Conservation (phyloP, 257 asterid genomes). For the Mentha longifolia region DNA sequence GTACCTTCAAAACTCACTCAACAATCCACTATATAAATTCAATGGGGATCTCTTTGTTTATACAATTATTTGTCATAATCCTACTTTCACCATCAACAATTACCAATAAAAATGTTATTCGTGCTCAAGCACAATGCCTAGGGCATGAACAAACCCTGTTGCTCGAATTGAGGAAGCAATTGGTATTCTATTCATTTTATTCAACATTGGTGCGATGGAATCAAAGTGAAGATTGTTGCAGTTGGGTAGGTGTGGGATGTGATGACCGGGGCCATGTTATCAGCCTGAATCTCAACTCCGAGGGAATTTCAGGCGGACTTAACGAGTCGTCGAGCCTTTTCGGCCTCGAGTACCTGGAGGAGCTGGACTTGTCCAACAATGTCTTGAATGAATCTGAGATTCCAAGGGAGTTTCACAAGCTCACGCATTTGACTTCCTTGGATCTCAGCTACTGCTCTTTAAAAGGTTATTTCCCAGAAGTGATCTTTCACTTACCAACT, state of each 20-base stretch:
- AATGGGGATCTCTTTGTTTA: too few species aligned
- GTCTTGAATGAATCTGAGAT: background rate
- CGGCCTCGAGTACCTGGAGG: background rate
- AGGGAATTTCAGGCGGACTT: constrained; percentile 5
- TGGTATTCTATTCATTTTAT: background rate
- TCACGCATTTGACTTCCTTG: background rate
- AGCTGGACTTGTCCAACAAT: background rate
- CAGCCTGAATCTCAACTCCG: constrained; percentile 28
- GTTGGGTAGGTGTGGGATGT: constrained; percentile 46
- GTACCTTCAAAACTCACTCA: too few species aligned
- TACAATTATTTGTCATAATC: too few species aligned
- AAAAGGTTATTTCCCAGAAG: background rate
- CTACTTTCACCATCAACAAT: constrained; percentile 22
- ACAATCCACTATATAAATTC: too few species aligned
- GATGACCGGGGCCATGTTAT: constrained; percentile 37
- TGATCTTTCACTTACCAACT: constrained; percentile 39
- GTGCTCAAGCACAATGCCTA: constrained; percentile 10
- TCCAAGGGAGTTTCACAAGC: background rate
- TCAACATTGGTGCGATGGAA: constrained; percentile 40
- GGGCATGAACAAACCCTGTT: background rate
- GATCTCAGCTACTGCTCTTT: background rate
- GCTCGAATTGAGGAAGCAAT: background rate
- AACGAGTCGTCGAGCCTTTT: constrained; percentile 11
- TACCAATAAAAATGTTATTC: background rate
- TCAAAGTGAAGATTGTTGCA: constrained; percentile 6